Evolutionary conservation across 108 stramenopile species (phyloP).

Genomic region (Discostella pseudostelligera): DNA sequence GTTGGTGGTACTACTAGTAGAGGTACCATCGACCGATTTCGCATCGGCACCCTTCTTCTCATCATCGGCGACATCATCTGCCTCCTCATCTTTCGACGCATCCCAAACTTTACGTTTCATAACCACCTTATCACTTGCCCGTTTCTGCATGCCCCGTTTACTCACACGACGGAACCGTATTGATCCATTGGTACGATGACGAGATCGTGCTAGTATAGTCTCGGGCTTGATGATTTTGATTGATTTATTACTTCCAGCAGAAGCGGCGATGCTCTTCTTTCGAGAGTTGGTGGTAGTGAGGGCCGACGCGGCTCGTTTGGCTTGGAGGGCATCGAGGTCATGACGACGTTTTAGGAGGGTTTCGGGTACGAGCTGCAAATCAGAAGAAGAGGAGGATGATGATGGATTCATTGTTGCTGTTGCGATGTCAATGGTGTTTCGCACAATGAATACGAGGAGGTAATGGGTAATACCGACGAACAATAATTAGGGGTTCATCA

Average conservation of each 20-base stretch:
- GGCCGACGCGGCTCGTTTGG: conserved; percentile 59
- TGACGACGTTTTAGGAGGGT: conserved; percentile 77
- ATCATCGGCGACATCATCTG: conserved; percentile 21
- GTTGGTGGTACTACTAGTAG: conserved; percentile 23
- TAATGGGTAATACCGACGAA: too few relatives aligned
- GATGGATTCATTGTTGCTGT: neutral
- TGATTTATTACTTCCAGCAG: conserved; percentile 24
- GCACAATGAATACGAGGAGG: too few relatives aligned
- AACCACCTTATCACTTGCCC: conserved; percentile 64
- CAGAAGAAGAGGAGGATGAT: conserved; percentile 24
- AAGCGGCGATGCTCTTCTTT: conserved; percentile 15
- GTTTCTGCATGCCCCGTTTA: conserved; percentile 87
- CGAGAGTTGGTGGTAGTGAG: conserved; percentile 38
- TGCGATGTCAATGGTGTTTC: too few relatives aligned
- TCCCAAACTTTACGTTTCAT: conserved; percentile 57
- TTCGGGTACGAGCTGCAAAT: conserved; percentile 79
- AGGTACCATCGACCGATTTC: neutral
- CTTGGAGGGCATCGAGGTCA: conserved; percentile 78
- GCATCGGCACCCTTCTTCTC: neutral
- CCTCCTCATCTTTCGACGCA: conserved; percentile 24
- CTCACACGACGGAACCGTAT: conserved; percentile 67
- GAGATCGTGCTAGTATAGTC: conserved; percentile 54
- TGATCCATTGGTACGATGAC: conserved; percentile 54
- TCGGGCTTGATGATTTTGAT: conserved; percentile 71
- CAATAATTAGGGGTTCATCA: too few relatives aligned